Evolutionary conservation across 208 protist species (phyloP).

Genomic region (Acanthamoeba sp.): DNA sequence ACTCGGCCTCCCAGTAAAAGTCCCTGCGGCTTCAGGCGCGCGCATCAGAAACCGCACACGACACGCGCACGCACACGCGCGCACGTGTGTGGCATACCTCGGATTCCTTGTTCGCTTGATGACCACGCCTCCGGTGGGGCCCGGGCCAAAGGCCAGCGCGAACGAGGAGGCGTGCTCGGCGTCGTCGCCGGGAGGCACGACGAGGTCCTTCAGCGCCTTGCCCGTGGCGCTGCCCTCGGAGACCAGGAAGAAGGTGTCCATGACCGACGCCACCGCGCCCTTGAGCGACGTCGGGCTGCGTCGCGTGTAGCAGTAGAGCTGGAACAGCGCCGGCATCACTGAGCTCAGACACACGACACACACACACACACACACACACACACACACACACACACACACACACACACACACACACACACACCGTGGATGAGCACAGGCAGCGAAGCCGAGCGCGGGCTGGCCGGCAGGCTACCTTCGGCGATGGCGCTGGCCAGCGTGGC

Average conservation of each 20-base stretch:
- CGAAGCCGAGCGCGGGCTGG: too few species aligned
- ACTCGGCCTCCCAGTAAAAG: constrained; percentile 17
- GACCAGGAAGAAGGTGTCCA: constrained; percentile 41
- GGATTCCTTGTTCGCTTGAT: neutral
- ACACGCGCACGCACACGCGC: too few species aligned
- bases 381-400: too few species aligned
- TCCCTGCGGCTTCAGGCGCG: neutral
- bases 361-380: too few species aligned
- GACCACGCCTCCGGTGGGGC: neutral
- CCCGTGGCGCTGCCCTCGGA: constrained; percentile 6
- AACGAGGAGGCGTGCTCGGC: neutral
- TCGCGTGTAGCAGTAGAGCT: constrained; percentile 18
- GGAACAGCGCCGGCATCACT: constrained; percentile 21
- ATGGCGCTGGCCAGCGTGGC: neutral
- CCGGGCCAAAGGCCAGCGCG: constrained; percentile 14
- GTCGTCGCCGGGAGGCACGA: neutral
- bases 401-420: too few species aligned
- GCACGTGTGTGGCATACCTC: neutral
- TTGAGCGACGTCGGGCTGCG: constrained; percentile 4
- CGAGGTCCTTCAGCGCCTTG: neutral
- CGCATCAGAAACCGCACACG: neutral
- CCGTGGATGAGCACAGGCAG: too few species aligned
- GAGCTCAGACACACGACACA: neutral
- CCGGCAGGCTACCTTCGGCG: constrained; percentile 26
- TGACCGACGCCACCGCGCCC: neutral